phyloP scores from a whole-genome alignment of 371 early-diverging fungal genomes.

The Syncephalastrum monosporum region DNA sequence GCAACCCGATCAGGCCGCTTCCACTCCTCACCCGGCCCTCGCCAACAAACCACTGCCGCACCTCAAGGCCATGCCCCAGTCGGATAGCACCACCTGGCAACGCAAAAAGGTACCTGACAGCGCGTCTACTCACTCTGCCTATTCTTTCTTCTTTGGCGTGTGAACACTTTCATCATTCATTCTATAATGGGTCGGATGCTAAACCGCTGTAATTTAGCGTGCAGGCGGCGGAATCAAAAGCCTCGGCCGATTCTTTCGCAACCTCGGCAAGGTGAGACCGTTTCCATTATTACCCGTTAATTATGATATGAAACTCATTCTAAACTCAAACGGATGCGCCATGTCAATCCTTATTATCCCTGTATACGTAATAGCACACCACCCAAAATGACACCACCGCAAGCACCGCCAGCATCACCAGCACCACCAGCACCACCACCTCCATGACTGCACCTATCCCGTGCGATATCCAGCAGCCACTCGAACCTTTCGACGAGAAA shows the following conservation, averaged over 20 bases:
- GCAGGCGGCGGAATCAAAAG: conserved; percentile 7
- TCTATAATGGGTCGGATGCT: no score
- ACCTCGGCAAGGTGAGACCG: conserved; percentile 12
- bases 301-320: no score
- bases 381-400: not conserved
- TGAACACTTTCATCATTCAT: not conserved
- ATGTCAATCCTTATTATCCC: not conserved
- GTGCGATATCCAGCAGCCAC: no score
- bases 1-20: conserved; percentile 10
- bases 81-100: conserved; percentile 1
- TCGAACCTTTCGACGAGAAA: no score
- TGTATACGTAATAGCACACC: not conserved
- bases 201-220: no score
- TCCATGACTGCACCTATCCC: not conserved
- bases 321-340: not conserved
- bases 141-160: not conserved
- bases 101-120: conserved; percentile 12
- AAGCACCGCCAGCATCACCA: no score
- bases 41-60: conserved; percentile 7
- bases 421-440: not conserved
- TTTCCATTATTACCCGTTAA: not conserved
- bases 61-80: not conserved
- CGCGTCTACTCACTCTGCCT: not conserved
- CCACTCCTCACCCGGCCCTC: conserved; percentile 14
- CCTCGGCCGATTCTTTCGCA: conserved; percentile 14